Conservation (phyloP, 768 basidiomycete genomes). For the Dendrothele bispora region DNA sequence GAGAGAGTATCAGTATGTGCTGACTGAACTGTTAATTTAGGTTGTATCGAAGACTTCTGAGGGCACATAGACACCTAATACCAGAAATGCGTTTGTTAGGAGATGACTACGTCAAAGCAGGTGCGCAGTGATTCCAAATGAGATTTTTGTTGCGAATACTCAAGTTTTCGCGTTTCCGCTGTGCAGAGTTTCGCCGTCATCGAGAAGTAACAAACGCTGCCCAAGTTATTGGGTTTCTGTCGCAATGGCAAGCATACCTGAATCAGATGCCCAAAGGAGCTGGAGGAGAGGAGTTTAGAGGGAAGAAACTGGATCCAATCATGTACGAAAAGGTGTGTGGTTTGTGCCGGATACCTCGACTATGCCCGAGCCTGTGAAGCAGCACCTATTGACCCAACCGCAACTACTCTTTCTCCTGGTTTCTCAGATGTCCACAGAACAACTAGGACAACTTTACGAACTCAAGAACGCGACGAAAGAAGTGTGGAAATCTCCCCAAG, state of each 20-base stretch:
- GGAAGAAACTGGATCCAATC: conserved; percentile 68
- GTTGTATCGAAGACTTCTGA: conserved; percentile 77
- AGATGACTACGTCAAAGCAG: conserved; percentile 82
- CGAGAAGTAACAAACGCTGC: conserved; percentile 77
- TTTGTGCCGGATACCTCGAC: too few relatives aligned
- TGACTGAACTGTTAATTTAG: conserved; percentile 34
- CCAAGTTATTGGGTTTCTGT: conserved; percentile 92
- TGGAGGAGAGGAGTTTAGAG: conserved; percentile 48
- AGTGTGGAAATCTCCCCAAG: conserved; percentile 69
- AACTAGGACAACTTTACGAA: conserved; percentile 92
- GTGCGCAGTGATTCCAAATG: conserved; percentile 39
- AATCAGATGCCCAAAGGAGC: conserved; percentile 60
- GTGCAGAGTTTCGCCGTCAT: conserved; percentile 86
- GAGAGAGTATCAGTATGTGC: conserved; percentile 2
- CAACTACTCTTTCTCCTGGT: conserved; percentile 1
- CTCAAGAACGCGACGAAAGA: conserved; percentile 90
- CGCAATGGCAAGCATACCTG: conserved; percentile 94
- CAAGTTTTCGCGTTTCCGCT: background rate
- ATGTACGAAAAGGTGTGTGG: conserved; percentile 70
- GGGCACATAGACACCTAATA: conserved; percentile 76
- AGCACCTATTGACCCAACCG: background rate
- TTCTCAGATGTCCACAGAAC: conserved; percentile 83
- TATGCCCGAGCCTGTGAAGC: too few relatives aligned
- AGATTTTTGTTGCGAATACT: too few relatives aligned
- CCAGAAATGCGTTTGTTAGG: conserved; percentile 82